Base-by-base conservation (phyloP, 352 stramenopile species). In the Phytopythium aichiense region DNA sequence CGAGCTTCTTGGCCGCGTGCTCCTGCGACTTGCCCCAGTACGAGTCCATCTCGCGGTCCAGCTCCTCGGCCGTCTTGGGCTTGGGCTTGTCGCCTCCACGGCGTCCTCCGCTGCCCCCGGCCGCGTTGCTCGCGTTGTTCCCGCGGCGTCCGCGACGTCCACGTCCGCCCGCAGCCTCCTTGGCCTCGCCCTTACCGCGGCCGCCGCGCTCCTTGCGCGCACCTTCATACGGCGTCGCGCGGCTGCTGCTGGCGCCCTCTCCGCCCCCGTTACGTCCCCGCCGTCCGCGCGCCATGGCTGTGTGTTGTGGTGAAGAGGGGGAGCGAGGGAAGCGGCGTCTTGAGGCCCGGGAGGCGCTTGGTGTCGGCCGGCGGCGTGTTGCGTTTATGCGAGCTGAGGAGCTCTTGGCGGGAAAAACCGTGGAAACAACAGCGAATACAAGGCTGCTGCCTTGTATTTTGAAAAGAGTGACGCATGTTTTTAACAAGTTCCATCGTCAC, bases 11-110 rank as follows among this genome's bases (percentile, higher is more conserved):
- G 56, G 76, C 45, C 25, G 86, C 86, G 65, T 94, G 86, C 68
- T 94, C 86, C 63, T 79, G 73, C 58, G 83, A 92, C 71, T 94
- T 94, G 55, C 81, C 82, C 86, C 86, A 94, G 77, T 94, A 94
- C 31, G 60, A 84, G 76, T 94, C 86, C 86, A 94, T 92, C 54
- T 94, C 86, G 48, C 79, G 79, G 66, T 94, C 83, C 30, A 94
- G 73, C 55, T 94, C 81, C 61, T 92, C 81, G 1, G 83, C 83
- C 2, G 86, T 92, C 65, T 80, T 84, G 9, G 83, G 70, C 74
- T 91, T 91, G 25, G 75, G 72, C 60, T 91, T 91, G 52, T 42
- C 52, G 11, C 20, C 52, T n/a, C 31, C 52, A 31, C 52, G 52
- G 9, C 52, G 31, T 3, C 52, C 35, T 4, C 48, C 23, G 1